Base-by-base conservation (phyloP, 164 flowering plant genomes). In the Chimonanthus praecox region DNA sequence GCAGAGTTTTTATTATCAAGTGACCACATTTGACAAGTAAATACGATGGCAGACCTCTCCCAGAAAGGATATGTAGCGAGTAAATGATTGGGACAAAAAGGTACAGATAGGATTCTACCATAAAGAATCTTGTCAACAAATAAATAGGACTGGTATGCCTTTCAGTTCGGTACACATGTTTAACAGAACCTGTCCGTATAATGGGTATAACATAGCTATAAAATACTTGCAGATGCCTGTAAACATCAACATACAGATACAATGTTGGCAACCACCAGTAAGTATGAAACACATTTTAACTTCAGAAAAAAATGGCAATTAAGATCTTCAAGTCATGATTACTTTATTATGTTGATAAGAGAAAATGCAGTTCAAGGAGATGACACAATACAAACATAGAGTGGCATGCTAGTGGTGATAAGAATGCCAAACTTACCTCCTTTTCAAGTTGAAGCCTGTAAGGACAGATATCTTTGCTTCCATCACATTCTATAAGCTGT, bases 381-480 rank as follows among this genome's bases (percentile, higher is more conserved):
- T 16, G 10, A 47, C 13, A 21, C 44, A 47, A 54, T 13, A 8
- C 1, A 10, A 63, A 48, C 18, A 9, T 54, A 18, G 6, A 4
- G 51, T 16, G 47, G 72, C 48, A 72, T 46, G 47, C 13, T 67
- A 1, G 13, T 18, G 63, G n/a, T 7, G 11, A 51, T 74, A 20
- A 18, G 7, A 5, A 78, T 8, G 18, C 45, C 47, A 73, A 18
- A 73, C 92, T 88, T 81, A 89, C 96, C 76, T 91, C 93, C 73
- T 80, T 80, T 77, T 91, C 89, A 75, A 91, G 93, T 75, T 91
- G 90, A 70, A 82, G 75, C 73, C 83, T 84, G 76, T 79, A 81
- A 20, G 81, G 82, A 79, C 44, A 72, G 65, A 77, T 50, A 68
- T 54, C 71, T 49, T 61, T 73, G 66, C 73, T 73, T 78, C 49